A percentile compares a stretch with the other conserved stretches of the same genome.
phyloP scores from a whole-genome alignment of 257 asterid genomes.

The Solanum paucissectum region DNA sequence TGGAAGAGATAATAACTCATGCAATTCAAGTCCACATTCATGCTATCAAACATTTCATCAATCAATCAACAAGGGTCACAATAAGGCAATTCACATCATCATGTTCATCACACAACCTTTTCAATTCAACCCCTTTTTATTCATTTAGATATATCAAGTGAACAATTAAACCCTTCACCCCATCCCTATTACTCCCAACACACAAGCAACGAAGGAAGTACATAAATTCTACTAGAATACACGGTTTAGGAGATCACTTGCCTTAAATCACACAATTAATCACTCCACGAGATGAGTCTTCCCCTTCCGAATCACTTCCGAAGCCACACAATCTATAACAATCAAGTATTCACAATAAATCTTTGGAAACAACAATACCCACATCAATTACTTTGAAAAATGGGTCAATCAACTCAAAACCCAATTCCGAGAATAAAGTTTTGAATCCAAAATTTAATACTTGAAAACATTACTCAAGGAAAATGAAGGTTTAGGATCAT shows the following conservation, averaged over 20 bases:
- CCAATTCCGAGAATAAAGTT: too few relatives aligned
- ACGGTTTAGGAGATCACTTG: background rate
- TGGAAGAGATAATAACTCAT: background rate
- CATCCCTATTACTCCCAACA: background rate
- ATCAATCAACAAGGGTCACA: background rate
- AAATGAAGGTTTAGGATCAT: background rate
- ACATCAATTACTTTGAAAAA: too few relatives aligned
- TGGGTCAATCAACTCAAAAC: too few relatives aligned
- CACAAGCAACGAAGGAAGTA: background rate
- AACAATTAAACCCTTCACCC: background rate
- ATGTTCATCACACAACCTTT: background rate
- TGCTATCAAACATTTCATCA: background rate
- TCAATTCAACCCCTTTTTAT: background rate
- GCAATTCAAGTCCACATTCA: background rate
- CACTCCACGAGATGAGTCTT: background rate
- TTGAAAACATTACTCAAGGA: background rate
- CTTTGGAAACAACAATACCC: background rate
- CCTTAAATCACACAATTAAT: background rate
- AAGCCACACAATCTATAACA: background rate
- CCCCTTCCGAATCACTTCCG: background rate
- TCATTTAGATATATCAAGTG: background rate
- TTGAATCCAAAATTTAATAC: background rate
- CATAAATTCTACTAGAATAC: background rate
- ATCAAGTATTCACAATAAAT: background rate
- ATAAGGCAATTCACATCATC: background rate